phyloP scores from a whole-genome alignment of 495 filamentous ascomycete genomes.

The Durotheca rogersii region DNA sequence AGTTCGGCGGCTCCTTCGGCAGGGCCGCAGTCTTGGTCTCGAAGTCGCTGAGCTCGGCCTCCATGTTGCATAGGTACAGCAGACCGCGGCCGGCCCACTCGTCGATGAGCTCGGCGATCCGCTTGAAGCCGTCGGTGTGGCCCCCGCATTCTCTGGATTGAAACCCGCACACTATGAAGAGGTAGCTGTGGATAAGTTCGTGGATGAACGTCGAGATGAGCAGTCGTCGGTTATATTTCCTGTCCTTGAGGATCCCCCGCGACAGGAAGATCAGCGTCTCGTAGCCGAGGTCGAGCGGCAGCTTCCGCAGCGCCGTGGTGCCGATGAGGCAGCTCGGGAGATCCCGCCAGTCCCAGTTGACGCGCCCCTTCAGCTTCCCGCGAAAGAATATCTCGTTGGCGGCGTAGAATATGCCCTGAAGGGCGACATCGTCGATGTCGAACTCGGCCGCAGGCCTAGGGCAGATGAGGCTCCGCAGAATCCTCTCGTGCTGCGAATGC shows the following conservation, averaged over 20 bases:
- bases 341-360: conserved; percentile 54
- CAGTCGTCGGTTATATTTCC: conserved; percentile 50
- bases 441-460: conserved; percentile 42
- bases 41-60: conserved; percentile 54
- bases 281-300: conserved; percentile 43
- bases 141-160: conserved; percentile 49
- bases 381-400: conserved; percentile 57
- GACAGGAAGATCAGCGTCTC: conserved; percentile 59
- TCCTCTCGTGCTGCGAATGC: conserved; percentile 51
- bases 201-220: conserved; percentile 60
- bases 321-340: conserved; percentile 49
- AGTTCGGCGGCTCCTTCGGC: conserved; percentile 15
- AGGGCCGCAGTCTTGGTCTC: conserved; percentile 19
- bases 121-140: conserved; percentile 53
- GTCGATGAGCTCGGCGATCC: conserved; percentile 53
- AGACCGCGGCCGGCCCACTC: conserved; percentile 53
- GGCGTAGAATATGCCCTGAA: conserved; percentile 52
- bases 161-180: conserved; percentile 58
- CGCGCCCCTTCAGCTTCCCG: conserved; percentile 48
- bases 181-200: conserved; percentile 58
- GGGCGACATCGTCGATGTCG: conserved; percentile 50
- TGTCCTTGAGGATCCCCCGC: conserved; percentile 47
- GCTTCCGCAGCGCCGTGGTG: conserved; percentile 52
- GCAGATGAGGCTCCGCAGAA: conserved; percentile 50
- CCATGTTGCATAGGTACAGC: conserved; percentile 52